Conservation (phyloP, 257 asterid species). For the Handroanthus guayacan region DNA sequence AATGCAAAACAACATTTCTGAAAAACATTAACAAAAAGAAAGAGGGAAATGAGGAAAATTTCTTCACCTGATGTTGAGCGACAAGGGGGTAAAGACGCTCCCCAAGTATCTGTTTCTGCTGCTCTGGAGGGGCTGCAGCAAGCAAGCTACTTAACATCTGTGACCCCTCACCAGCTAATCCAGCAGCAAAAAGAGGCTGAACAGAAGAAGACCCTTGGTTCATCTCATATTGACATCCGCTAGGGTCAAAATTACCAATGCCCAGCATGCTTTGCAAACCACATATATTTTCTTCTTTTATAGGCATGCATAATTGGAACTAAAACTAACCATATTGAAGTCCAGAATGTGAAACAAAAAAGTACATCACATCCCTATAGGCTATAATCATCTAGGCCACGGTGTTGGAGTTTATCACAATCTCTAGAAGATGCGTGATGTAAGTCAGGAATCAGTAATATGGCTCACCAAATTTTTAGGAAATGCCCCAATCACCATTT, state of each 20-base stretch:
- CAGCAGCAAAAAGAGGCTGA: conserved; percentile 43
- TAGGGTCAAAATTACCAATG: not conserved
- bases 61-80: conserved; percentile 63
- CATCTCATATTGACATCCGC: conserved; percentile 4
- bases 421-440: not conserved
- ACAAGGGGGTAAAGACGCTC: conserved; percentile 84
- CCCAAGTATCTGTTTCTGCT: conserved; percentile 79
- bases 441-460: not conserved
- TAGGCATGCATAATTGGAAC: not conserved
- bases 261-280: conserved; percentile 14
- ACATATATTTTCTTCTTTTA: not conserved
- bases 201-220: conserved; percentile 37
- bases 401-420: not conserved
- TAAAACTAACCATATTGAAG: not conserved
- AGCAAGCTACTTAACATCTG: conserved; percentile 73
- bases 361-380: not conserved
- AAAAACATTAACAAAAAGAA: not conserved
- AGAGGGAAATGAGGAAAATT: not conserved
- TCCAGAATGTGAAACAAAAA: not conserved
- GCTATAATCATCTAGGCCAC: not conserved
- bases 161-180: conserved; percentile 54
- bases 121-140: conserved; percentile 68
- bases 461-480: not conserved
- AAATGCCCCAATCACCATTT: not conserved
- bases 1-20: not conserved